Evolutionary conservation across 2,329 filamentous ascomycete species (phyloP).

Genomic region (Colletotrichum godetiae): DNA sequence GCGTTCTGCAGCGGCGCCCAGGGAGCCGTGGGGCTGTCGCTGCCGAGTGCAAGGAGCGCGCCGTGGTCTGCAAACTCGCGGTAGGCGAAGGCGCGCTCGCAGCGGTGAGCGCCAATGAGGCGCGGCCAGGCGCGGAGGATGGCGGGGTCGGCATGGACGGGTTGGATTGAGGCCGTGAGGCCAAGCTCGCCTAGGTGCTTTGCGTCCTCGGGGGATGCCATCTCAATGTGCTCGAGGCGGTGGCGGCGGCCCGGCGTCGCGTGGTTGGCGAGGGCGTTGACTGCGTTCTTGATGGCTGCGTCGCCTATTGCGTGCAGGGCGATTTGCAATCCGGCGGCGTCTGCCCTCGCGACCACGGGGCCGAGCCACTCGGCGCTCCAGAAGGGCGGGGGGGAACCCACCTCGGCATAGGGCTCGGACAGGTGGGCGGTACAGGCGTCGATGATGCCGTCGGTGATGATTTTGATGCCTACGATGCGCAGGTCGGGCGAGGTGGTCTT

Average conservation of each 20-base stretch:
- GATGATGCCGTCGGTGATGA: slow-evolving; percentile 68
- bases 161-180: slow-evolving; percentile 62
- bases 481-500: slow-evolving; percentile 47
- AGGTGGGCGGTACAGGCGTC: slow-evolving; percentile 68
- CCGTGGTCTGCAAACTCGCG: slow-evolving; percentile 63
- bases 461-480: slow-evolving; percentile 66
- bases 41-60: slow-evolving; percentile 61
- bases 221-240: slow-evolving; percentile 68
- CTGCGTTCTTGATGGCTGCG: slow-evolving; percentile 59
- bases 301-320: slow-evolving; percentile 71
- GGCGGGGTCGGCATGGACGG: slow-evolving; percentile 63
- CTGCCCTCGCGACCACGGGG: slow-evolving; percentile 61
- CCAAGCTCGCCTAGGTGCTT: slow-evolving; percentile 60
- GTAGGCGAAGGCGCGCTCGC: slow-evolving; percentile 67
- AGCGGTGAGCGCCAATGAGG: slow-evolving; percentile 60
- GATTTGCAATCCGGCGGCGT: slow-evolving; percentile 61
- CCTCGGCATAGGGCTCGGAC: slow-evolving; percentile 63
- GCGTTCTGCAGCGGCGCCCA: slow-evolving; percentile 59
- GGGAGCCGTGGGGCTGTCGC: slow-evolving; percentile 64
- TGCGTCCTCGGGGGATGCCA: slow-evolving; percentile 61
- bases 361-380: slow-evolving; percentile 61
- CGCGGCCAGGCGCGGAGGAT: slow-evolving; percentile 67
- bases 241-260: slow-evolving; percentile 57
- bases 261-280: slow-evolving; percentile 57
- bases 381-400: slow-evolving; percentile 55